Percentiles rank a stretch among this genome's conserved stretches.
phyloP scores from a whole-genome alignment of 306 rosid species.

The Aeschynomene evenia region DNA sequence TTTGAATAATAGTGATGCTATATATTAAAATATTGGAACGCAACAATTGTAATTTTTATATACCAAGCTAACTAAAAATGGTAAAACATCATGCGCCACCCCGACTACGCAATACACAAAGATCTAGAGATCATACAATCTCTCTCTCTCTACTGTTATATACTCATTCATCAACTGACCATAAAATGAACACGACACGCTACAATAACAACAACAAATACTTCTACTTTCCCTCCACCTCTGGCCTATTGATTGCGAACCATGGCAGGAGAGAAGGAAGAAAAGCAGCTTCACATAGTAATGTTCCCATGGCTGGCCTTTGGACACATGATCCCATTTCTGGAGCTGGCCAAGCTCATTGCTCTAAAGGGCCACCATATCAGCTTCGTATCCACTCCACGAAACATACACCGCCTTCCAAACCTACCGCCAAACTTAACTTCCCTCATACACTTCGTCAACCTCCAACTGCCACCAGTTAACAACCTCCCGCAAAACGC shows the following conservation, averaged over 20 bases:
- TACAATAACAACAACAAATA: too few relatives aligned
- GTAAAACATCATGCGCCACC: too few relatives aligned
- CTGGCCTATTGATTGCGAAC: neutral
- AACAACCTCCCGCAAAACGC: slow-evolving; percentile 42
- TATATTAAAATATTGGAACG: too few relatives aligned
- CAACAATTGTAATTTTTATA: too few relatives aligned
- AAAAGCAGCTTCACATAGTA: slow-evolving; percentile 41
- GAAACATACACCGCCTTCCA: slow-evolving; percentile 59
- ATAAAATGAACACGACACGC: too few relatives aligned
- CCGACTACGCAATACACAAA: too few relatives aligned
- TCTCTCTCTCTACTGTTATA: too few relatives aligned
- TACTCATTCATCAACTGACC: too few relatives aligned
- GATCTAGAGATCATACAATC: too few relatives aligned
- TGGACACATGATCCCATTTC: slow-evolving; percentile 53
- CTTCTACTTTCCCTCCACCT: neutral
- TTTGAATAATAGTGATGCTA: too few relatives aligned
- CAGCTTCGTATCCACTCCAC: slow-evolving; percentile 55
- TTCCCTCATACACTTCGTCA: slow-evolving; percentile 30
- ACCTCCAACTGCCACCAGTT: slow-evolving; percentile 36
- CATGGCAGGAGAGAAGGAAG: neutral
- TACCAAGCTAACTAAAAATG: too few relatives aligned
- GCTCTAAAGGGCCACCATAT: slow-evolving; percentile 56
- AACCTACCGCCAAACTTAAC: slow-evolving; percentile 29
- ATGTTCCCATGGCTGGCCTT: slow-evolving; percentile 63
- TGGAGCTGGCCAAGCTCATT: slow-evolving; percentile 47